Percentiles rank a stretch among this genome's conserved stretches.
These are phyloP conservation scores for Paramarasmius palmivorus DNA, from an alignment of 1,284 basidiomycete species.

Conservation along the genomic window DNA sequence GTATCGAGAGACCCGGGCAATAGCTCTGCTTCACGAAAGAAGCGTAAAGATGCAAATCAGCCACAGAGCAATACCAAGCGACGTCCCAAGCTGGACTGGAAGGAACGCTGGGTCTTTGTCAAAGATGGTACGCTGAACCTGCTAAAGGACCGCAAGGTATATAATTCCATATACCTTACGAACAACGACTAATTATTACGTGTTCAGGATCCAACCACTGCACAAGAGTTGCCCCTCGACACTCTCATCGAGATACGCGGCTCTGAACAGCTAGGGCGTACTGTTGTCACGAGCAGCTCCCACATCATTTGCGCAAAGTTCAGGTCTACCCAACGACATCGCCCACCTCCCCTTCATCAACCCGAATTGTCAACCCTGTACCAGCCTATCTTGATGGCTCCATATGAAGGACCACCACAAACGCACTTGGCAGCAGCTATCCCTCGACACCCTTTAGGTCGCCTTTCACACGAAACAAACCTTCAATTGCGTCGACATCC, in stretches of 20 bases:
- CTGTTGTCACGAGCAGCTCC: conserved; percentile 25
- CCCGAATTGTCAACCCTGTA: neutral
- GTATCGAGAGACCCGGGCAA: conserved; percentile 28
- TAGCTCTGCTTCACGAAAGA: neutral
- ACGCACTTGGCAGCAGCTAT: conserved; percentile 4
- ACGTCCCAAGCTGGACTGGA: conserved; percentile 53
- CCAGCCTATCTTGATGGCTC: neutral
- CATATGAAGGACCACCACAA: neutral
- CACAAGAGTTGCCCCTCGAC: conserved; percentile 41
- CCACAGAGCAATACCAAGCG: conserved; percentile 3
- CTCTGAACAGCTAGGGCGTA: conserved; percentile 42
- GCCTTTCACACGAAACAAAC: too few species aligned
- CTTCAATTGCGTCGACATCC: too few species aligned
- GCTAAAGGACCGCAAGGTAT: conserved; percentile 53
- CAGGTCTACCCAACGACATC: conserved; percentile 17
- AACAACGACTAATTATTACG: conserved; percentile 6
- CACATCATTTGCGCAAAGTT: conserved; percentile 55
- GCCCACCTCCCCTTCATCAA: neutral
- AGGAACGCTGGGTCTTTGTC: conserved; percentile 62
- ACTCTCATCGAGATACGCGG: conserved; percentile 45
- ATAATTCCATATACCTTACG: conserved; percentile 17
- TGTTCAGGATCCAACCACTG: conserved; percentile 42
- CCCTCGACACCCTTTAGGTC: too few species aligned
- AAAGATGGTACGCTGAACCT: conserved; percentile 56
- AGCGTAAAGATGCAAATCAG: neutral